phyloP scores from a whole-genome alignment of 495 filamentous ascomycete species.

The Geoglossum glabrum region DNA sequence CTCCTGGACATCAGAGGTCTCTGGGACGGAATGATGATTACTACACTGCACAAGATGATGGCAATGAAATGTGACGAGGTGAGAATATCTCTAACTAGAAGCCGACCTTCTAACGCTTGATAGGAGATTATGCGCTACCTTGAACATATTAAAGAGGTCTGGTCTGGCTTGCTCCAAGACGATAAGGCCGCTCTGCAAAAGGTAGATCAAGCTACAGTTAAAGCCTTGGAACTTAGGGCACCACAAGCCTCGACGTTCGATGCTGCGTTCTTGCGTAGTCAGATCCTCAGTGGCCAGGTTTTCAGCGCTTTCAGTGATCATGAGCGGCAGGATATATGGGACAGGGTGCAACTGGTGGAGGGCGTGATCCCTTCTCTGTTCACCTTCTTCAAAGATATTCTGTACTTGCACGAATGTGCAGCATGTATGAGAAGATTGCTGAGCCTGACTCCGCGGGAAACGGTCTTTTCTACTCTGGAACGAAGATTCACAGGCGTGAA shows the following conservation, averaged over 20 bases:
- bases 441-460: not conserved
- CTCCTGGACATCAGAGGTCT: slow-evolving; percentile 1
- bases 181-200: too few species aligned
- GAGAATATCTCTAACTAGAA: too few species aligned
- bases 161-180: too few species aligned
- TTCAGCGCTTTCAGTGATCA: slow-evolving; percentile 15
- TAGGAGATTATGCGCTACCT: not conserved
- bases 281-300: slow-evolving; percentile 11
- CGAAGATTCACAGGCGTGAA: not conserved
- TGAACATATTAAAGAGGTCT: too few species aligned
- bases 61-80: not conserved
- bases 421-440: slow-evolving; percentile 15
- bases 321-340: slow-evolving; percentile 11
- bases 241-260: not conserved
- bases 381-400: slow-evolving; percentile 21
- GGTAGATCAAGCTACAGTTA: not conserved
- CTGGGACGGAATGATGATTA: not conserved
- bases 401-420: slow-evolving; percentile 14
- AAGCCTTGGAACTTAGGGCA: not conserved
- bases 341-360: slow-evolving; percentile 8
- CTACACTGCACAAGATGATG: slow-evolving; percentile 2
- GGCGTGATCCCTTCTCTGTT: slow-evolving; percentile 17
- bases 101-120: not conserved
- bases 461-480: not conserved
- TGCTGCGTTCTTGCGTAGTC: not conserved